Conservation (phyloP, 2,329 filamentous ascomycete species). For the Teratosphaeria epicoccoides region DNA sequence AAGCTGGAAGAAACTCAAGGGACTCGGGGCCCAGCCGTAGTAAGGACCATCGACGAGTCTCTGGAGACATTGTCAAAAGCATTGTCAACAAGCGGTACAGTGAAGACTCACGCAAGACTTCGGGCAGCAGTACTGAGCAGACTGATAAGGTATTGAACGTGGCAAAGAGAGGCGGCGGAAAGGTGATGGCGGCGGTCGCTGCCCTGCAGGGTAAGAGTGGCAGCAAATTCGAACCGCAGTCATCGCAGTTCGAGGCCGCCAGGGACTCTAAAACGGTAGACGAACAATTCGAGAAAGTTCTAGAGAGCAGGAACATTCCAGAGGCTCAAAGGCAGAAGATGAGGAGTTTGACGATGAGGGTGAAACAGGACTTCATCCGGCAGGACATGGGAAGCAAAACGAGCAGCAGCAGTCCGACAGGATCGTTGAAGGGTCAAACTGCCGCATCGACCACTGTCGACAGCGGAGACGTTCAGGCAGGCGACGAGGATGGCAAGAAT, state of each 20-base stretch:
- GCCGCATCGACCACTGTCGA: not conserved
- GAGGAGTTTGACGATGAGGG: slow-evolving; percentile 73
- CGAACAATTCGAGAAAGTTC: slow-evolving; percentile 49
- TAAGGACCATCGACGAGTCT: slow-evolving; percentile 9
- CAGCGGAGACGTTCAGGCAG: not conserved
- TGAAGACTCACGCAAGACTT: slow-evolving; percentile 25
- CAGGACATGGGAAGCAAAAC: slow-evolving; percentile 56
- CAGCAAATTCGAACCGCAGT: slow-evolving; percentile 22
- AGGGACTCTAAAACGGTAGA: slow-evolving; percentile 48
- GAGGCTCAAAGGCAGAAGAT: slow-evolving; percentile 92
- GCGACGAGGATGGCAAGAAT: slow-evolving; percentile 20
- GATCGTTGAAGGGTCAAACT: slow-evolving; percentile 29
- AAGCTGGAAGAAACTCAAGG: slow-evolving; percentile 15
- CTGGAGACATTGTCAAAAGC: slow-evolving; percentile 11
- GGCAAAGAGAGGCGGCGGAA: slow-evolving; percentile 37
- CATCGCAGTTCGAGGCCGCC: slow-evolving; percentile 33
- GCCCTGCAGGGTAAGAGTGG: slow-evolving; percentile 47
- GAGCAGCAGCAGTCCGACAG: slow-evolving; percentile 49
- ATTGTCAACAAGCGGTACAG: slow-evolving; percentile 14
- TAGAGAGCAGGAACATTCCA: slow-evolving; percentile 82
- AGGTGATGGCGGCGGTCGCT: slow-evolving; percentile 56
- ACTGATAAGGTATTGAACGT: slow-evolving; percentile 20
- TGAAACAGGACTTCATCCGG: slow-evolving; percentile 91
- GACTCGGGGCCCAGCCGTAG: slow-evolving; percentile 12
- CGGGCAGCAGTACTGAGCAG: slow-evolving; percentile 26